A percentile compares a stretch with the other conserved stretches of the same genome.
Conservation (phyloP, 805 yeast species). For the Candida boidinii region DNA sequence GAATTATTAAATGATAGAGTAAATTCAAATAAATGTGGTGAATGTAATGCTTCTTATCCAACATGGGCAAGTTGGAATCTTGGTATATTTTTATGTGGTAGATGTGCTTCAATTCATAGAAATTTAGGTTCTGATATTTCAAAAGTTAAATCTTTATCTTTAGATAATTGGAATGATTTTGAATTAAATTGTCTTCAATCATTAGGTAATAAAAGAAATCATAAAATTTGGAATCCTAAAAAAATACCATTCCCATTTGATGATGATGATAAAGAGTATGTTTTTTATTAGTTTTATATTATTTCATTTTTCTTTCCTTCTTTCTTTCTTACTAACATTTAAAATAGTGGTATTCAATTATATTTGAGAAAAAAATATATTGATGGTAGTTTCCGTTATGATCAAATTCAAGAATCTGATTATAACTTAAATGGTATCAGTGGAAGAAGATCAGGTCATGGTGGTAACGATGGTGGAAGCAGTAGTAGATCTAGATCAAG, state of each 20-base stretch:
- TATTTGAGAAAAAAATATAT: conserved; percentile 64
- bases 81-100: conserved; percentile 73
- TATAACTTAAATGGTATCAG: conserved; percentile 21
- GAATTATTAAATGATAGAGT: conserved; percentile 49
- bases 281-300: not conserved
- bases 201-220: conserved; percentile 59
- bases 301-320: not conserved
- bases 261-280: conserved; percentile 50
- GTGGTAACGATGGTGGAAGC: conserved; percentile 5
- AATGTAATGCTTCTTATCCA: conserved; percentile 62
- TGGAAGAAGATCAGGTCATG: conserved; percentile 16
- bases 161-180: conserved; percentile 57
- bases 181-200: conserved; percentile 38
- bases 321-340: not conserved
- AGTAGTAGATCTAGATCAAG: conserved; percentile 2
- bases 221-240: conserved; percentile 58
- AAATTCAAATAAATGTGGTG: conserved; percentile 71
- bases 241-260: conserved; percentile 65
- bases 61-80: conserved; percentile 41
- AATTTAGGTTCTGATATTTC: conserved; percentile 55
- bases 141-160: conserved; percentile 59
- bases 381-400: conserved; percentile 46
- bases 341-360: conserved; percentile 33
- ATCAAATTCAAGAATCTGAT: conserved; percentile 26
- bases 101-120: conserved; percentile 77